Evolutionary conservation across 495 filamentous ascomycete genomes (phyloP).

Genomic region (Tricharina praecox): DNA sequence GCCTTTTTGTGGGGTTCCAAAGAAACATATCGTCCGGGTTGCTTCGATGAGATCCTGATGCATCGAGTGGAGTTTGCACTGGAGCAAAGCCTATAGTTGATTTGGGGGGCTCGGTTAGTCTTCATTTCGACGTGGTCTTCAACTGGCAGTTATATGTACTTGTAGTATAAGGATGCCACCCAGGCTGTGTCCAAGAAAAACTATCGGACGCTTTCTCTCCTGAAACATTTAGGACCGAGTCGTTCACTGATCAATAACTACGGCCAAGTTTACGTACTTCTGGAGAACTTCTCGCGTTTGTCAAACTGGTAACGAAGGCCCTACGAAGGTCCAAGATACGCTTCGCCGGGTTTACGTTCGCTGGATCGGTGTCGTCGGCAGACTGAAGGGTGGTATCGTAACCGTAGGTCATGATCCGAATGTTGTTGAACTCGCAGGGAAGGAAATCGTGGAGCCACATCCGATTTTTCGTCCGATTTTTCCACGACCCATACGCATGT

Average conservation of each 20-base stretch:
- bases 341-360: too few species aligned
- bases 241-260: background rate
- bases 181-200: slow-evolving; percentile 7
- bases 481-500: slow-evolving; percentile 7
- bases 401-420: slow-evolving; percentile 12
- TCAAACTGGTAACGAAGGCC: background rate
- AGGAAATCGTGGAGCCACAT: slow-evolving; percentile 10
- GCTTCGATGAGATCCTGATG: slow-evolving; percentile 5
- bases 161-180: slow-evolving; percentile 10
- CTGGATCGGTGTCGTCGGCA: slow-evolving; percentile 11
- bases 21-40: slow-evolving; percentile 7
- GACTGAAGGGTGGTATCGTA: slow-evolving; percentile 11
- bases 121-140: slow-evolving; percentile 18
- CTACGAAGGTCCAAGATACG: slow-evolving; percentile 6
- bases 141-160: background rate
- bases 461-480: background rate
- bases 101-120: slow-evolving; percentile 11
- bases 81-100: background rate
- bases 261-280: background rate
- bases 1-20: slow-evolving; percentile 9
- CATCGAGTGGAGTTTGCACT: background rate
- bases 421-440: slow-evolving; percentile 2
- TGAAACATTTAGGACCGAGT: background rate
- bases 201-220: slow-evolving; percentile 9
- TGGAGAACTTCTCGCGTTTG: background rate